Percentiles rank a stretch among this genome's conserved stretches.
Conservation (phyloP, 169 alveolate species). For the Plasmodium knowlesi region DNA sequence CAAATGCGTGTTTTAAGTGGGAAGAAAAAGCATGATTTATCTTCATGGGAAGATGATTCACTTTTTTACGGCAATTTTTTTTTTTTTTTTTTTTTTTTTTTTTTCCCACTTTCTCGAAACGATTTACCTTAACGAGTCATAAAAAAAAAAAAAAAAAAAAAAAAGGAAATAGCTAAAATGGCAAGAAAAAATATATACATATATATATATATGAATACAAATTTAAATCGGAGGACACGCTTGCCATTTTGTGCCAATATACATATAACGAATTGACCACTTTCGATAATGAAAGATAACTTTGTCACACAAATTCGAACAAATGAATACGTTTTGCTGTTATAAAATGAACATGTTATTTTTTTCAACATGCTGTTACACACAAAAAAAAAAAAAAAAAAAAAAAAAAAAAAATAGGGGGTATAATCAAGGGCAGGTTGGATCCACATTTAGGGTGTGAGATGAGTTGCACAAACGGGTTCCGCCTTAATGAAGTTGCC, state of each 20-base stretch:
- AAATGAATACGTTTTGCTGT: not conserved
- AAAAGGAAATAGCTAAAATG: not conserved
- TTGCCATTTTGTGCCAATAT: not conserved
- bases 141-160: not conserved
- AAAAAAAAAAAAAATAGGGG: not conserved
- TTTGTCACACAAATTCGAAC: not conserved
- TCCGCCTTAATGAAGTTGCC: constrained; percentile 44
- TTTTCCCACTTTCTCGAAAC: not conserved
- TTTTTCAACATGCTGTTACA: constrained; percentile 12
- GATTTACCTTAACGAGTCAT: constrained; percentile 11
- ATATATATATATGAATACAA: too few species aligned
- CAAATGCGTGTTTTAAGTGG: not conserved
- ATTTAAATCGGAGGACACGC: not conserved
- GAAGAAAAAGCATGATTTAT: not conserved
- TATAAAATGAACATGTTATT: not conserved
- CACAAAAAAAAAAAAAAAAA: constrained; percentile 7
- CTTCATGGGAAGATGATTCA: not conserved
- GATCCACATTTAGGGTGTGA: not conserved
- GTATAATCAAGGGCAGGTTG: not conserved
- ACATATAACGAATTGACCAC: not conserved
- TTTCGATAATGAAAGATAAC: not conserved
- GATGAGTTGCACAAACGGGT: constrained; percentile 4
- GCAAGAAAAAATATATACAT: not conserved
- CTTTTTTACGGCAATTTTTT: not conserved
- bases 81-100: not conserved